Evolutionary conservation across 1,284 basidiomycete genomes (phyloP).

Genomic region (Cryptococcus jaspeensis): DNA sequence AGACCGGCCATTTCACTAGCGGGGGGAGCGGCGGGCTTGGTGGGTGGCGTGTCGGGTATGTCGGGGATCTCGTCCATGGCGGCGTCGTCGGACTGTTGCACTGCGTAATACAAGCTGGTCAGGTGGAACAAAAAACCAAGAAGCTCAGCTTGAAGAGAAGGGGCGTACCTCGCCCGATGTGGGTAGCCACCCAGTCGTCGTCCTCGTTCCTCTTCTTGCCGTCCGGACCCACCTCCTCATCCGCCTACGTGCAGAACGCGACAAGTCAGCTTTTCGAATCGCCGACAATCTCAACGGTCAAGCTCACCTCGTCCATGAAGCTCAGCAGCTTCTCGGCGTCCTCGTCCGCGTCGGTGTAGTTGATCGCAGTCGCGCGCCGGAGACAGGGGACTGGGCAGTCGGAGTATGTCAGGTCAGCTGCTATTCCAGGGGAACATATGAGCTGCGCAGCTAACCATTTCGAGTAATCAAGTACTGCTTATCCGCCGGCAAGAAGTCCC

Average conservation of each 20-base stretch:
- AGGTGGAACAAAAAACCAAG: not conserved
- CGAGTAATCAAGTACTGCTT: constrained; percentile 96
- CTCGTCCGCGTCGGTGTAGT: constrained; percentile 91
- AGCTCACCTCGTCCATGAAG: constrained; percentile 51
- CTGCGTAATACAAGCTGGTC: constrained; percentile 10
- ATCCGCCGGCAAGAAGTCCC: constrained; percentile 88
- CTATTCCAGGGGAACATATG: not conserved
- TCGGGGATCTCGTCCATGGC: constrained; percentile 49
- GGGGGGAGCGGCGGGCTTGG: constrained; percentile 35
- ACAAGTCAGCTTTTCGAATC: constrained; percentile 4
- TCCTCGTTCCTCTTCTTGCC: constrained; percentile 37
- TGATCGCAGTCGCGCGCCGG: constrained; percentile 82
- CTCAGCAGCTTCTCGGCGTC: constrained; percentile 82
- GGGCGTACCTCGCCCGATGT: constrained; percentile 44
- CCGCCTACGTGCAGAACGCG: constrained; percentile 30
- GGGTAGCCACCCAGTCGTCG: constrained; percentile 56
- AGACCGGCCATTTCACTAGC: constrained; percentile 52
- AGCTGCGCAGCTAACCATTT: constrained; percentile 57
- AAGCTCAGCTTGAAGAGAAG: not conserved
- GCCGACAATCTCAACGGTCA: not conserved
- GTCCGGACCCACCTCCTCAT: constrained; percentile 45
- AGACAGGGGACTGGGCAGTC: constrained; percentile 86
- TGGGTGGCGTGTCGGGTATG: constrained; percentile 41
- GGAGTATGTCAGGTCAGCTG: constrained; percentile 58
- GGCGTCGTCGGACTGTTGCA: constrained; percentile 24